Evolutionary conservation across 192 early-diverging fungal species (phyloP), one percentile per base, ranked within the genome.

Genomic region (Podila epicladia): DNA sequence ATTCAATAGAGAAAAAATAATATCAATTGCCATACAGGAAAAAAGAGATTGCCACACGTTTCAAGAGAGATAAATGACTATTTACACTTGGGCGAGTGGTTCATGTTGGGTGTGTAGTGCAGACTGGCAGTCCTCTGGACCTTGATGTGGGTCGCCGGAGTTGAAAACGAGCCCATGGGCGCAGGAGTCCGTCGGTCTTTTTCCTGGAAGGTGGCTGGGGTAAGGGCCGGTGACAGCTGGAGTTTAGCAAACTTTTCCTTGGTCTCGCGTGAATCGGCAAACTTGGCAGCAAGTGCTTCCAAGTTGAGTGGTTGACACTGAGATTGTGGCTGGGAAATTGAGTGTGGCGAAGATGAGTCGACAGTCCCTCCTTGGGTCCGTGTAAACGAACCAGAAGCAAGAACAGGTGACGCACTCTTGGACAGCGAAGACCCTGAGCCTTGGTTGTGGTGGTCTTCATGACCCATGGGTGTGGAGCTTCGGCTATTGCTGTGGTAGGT

Each of bases 101-200:
- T 58, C 6, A 60, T 35, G 9, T 72, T 69, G 15, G 59, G 13
- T 20, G 33, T 55, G 20, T 79, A 65, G 65, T 65, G 72, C 32
- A 79, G 61, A 63, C 76, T 79, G 26, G 76, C 76, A 48, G 76
- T 79, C 53, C 76, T 62, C 65, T 79, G 76, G 29, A 79, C 76
- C 38, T 79, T 79, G 49, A 77, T 77, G 20, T 71, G 58, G 15
- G 74, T 63, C 38, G 26, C 31, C 3, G 68, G 57, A 6, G 75
- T 67, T 33, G n/a, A 65, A 67, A 79, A 79, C 45, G 70, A 59
- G 9, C 65, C 61, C 64, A 71, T 63, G 12, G 76, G 76, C 24
- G 59, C 45, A 45, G 41, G 41, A 37, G 35, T 37, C 41, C 76
- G 32, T 37, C 70, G 49, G 37, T 80, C 77, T 67, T 80, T 80